phyloP scores from a whole-genome alignment of 768 basidiomycete genomes.

The Tephrocybe sp. region DNA sequence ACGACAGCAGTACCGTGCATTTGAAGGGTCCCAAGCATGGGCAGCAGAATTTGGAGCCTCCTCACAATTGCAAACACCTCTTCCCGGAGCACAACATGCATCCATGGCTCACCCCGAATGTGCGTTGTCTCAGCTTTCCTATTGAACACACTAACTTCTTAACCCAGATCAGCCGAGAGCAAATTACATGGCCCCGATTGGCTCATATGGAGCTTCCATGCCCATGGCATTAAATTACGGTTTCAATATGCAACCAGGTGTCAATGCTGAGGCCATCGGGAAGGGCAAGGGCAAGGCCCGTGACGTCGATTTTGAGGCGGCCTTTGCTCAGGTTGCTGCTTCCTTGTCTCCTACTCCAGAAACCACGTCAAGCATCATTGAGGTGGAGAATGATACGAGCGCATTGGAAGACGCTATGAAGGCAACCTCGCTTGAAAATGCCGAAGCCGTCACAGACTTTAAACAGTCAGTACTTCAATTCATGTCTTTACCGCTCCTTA shows the following conservation, averaged over 20 bases:
- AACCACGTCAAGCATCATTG: slow-evolving; percentile 51
- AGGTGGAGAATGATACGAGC: slow-evolving; percentile 44
- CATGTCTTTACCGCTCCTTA: background rate
- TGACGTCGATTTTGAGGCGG: slow-evolving; percentile 83
- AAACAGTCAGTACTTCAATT: slow-evolving; percentile 42
- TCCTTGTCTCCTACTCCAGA: slow-evolving; percentile 43
- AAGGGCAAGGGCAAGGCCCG: slow-evolving; percentile 81
- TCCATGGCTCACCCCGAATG: slow-evolving; percentile 36
- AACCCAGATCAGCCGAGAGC: slow-evolving; percentile 39
- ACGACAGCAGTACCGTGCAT: slow-evolving; percentile 38
- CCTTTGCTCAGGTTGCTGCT: slow-evolving; percentile 68
- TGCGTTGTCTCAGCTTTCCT: slow-evolving; percentile 23
- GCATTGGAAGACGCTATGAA: slow-evolving; percentile 39
- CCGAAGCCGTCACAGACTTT: slow-evolving; percentile 40
- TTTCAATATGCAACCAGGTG: slow-evolving; percentile 33
- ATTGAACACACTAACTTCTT: background rate
- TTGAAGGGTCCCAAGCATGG: slow-evolving; percentile 45
- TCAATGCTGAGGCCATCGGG: slow-evolving; percentile 25
- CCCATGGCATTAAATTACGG: slow-evolving; percentile 36
- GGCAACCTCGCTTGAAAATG: slow-evolving; percentile 32
- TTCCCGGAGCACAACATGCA: slow-evolving; percentile 31
- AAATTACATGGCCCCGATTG: slow-evolving; percentile 35
- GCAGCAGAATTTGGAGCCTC: slow-evolving; percentile 51
- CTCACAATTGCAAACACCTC: slow-evolving; percentile 22
- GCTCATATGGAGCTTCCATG: slow-evolving; percentile 37